Base-by-base conservation (phyloP, 2,329 filamentous ascomycete genomes). In the Rutstroemia sp. region DNA sequence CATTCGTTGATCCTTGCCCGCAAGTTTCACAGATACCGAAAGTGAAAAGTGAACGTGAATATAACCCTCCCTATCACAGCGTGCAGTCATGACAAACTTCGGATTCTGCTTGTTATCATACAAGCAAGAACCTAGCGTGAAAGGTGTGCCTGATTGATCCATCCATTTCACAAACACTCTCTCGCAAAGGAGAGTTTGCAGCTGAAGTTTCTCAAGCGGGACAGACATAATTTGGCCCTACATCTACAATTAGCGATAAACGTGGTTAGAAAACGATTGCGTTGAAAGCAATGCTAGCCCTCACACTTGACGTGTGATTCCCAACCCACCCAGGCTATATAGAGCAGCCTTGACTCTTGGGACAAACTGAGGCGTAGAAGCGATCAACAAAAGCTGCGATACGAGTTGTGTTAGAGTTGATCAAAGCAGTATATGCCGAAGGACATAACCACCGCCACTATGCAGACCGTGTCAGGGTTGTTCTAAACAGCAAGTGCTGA, bases 301-400 rank as follows among this genome's bases (percentile, higher is more conserved):
- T 27, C 23, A 51, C 37, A 51, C 37, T 39, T 39, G 19, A 51
- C 30, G 23, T 51, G 48, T 51, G 21, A 51, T 41, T 51, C 37
- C 48, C 48, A 14, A 51, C 37, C 37, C 48, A 51, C 23, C 37
- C 37, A 51, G 48, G 23, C 37, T 42, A 51, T 42, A 42, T 51
- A 51, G 48, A 51, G 48, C 48, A 51, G 48, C 37, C 48, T 51
- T 51, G 48, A 51, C 48, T 51, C 48, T 41, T 51, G 16, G 37
- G 14, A 16, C 14, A 30, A 49, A 51, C 10, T 39, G 19, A 51
- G 16, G 21, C 4, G 5, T 39, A 42, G 37, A 42, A 42, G 48
- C 17, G 37, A 42, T 51, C 37, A 27, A 41, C n/a, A 19, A 42
- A 42, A 17, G 37, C 48, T 41, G 38, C 14, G n/a, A 8, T 17